A percentile compares a stretch with the other conserved stretches of the same genome.
Evolutionary conservation across 2,329 filamentous ascomycete species (phyloP).

Genomic region (Botrytis medusae): DNA sequence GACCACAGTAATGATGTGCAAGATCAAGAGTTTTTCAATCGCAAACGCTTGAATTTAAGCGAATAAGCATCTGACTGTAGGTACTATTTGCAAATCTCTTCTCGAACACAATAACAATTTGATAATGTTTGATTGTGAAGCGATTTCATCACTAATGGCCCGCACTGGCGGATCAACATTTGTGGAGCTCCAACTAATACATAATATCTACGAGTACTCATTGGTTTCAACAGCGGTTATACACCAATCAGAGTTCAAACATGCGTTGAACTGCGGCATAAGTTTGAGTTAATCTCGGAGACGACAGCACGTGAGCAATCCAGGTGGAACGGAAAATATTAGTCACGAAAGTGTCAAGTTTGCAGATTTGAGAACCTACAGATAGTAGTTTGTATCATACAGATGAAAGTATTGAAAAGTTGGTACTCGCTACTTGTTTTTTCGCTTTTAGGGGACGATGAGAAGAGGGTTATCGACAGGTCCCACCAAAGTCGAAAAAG

Average conservation of each 20-base stretch:
- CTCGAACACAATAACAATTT: neutral
- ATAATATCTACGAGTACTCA: neutral
- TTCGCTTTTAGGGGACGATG: neutral
- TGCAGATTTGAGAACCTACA: neutral
- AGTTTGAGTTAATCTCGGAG: neutral
- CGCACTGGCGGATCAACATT: neutral
- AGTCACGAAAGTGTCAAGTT: neutral
- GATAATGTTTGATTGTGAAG: neutral
- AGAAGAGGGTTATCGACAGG: neutral
- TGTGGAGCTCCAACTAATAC: neutral
- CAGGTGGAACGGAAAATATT: neutral
- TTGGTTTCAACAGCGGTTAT: neutral
- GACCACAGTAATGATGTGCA: neutral
- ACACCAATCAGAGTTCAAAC: neutral
- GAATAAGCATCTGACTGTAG: neutral
- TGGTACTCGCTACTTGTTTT: neutral
- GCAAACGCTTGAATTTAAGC: neutral
- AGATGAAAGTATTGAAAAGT: neutral
- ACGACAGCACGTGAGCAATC: neutral
- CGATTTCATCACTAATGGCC: neutral
- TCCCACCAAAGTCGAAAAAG: neutral
- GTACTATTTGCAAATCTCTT: neutral
- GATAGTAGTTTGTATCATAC: neutral
- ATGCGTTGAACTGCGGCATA: neutral
- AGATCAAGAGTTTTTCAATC: neutral